phyloP scores from a whole-genome alignment of 2,329 filamentous ascomycete genomes.

The Knufia fluminis region DNA sequence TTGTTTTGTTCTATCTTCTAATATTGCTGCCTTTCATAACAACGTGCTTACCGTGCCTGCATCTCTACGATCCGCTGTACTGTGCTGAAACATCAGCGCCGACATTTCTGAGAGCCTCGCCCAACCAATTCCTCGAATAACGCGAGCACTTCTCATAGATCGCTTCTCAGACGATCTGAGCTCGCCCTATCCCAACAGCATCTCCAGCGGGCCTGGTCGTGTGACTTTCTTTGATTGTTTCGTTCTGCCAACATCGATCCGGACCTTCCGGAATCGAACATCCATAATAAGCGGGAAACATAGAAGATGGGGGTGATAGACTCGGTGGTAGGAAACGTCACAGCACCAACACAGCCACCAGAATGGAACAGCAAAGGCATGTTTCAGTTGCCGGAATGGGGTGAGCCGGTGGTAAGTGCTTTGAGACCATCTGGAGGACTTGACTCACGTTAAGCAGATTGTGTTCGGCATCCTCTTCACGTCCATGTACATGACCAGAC shows the following conservation, averaged over 20 bases:
- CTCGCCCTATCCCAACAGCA: too few species aligned
- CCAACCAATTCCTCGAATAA: too few species aligned
- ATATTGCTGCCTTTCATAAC: neutral
- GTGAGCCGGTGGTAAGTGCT: constrained; percentile 18
- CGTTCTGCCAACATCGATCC: too few species aligned
- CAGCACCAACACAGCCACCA: constrained; percentile 15
- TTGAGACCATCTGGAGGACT: neutral
- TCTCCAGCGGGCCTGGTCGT: neutral
- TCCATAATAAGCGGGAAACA: neutral
- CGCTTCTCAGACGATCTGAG: too few species aligned
- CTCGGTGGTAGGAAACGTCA: constrained; percentile 11
- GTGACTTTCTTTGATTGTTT: neutral
- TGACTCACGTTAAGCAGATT: constrained; percentile 29
- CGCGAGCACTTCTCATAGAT: too few species aligned
- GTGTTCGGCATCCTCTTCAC: constrained; percentile 42
- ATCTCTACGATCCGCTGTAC: too few species aligned
- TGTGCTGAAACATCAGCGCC: too few species aligned
- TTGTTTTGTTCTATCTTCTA: neutral
- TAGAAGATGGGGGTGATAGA: neutral
- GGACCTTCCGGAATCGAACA: too few species aligned
- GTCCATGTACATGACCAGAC: constrained; percentile 41
- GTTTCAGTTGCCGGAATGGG: constrained; percentile 22
- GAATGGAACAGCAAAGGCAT: constrained; percentile 23
- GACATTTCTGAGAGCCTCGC: too few species aligned
- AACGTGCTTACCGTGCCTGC: too few species aligned